phyloP scores from a whole-genome alignment of 306 rosid genomes.

The Neltuma alba region DNA sequence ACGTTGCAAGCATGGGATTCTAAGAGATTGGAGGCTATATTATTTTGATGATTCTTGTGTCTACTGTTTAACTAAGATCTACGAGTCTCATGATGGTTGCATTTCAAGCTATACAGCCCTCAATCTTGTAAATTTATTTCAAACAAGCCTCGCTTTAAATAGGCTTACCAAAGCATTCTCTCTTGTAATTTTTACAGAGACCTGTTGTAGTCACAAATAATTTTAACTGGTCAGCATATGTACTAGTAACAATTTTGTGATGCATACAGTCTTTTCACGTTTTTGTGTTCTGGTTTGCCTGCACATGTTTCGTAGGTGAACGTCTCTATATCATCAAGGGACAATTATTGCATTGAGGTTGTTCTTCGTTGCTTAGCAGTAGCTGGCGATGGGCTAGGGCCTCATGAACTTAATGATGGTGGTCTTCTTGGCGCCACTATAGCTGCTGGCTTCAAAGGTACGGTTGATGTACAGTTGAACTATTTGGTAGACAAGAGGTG shows the following conservation, averaged over 20 bases:
- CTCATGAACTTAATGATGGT: slow-evolving; percentile 65
- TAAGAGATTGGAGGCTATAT: slow-evolving; percentile 9
- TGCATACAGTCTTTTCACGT: slow-evolving; percentile 25
- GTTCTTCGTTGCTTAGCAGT: slow-evolving; percentile 87
- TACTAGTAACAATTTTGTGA: slow-evolving; percentile 8
- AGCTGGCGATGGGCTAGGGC: slow-evolving; percentile 82
- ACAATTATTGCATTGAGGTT: slow-evolving; percentile 78
- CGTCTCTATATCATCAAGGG: slow-evolving; percentile 70
- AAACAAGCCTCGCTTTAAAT: not conserved
- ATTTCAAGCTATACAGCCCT: not conserved
- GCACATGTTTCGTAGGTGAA: slow-evolving; percentile 58
- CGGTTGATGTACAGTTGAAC: slow-evolving; percentile 3
- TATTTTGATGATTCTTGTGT: slow-evolving; percentile 27
- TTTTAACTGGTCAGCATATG: slow-evolving; percentile 17
- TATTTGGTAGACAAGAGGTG: slow-evolving; percentile 4
- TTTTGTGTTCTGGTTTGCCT: slow-evolving; percentile 24
- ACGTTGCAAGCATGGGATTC: not conserved
- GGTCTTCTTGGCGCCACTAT: slow-evolving; percentile 76
- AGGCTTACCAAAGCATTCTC: not conserved
- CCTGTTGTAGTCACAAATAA: not conserved
- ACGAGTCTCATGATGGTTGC: not conserved
- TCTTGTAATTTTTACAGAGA: not conserved
- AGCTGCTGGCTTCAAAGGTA: slow-evolving; percentile 98
- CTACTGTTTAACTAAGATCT: not conserved
- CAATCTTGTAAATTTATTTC: not conserved